These are phyloP conservation scores for Cordyceps cicadae DNA, from an alignment of 2,329 filamentous ascomycete genomes.

Conservation along the genomic window DNA sequence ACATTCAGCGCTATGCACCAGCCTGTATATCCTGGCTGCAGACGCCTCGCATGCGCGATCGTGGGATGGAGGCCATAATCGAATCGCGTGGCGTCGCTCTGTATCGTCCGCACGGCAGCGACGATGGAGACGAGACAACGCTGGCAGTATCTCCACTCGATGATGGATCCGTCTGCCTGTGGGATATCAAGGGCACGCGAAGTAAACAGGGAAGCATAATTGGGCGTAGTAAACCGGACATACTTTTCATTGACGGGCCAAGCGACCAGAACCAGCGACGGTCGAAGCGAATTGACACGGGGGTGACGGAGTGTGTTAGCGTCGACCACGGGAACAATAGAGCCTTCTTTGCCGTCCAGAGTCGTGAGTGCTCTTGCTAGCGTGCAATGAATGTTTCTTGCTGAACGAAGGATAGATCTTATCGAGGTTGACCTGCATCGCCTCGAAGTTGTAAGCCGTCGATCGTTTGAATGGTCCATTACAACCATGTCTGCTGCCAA, in stretches of 20 bases:
- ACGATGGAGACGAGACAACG: slow-evolving; percentile 34
- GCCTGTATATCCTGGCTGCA: slow-evolving; percentile 72
- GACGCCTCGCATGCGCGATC: slow-evolving; percentile 41
- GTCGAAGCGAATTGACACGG: slow-evolving; percentile 61
- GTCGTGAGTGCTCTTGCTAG: slow-evolving; percentile 39
- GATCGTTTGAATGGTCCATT: slow-evolving; percentile 73
- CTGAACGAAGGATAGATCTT: slow-evolving; percentile 37
- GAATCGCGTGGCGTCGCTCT: slow-evolving; percentile 70
- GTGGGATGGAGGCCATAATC: slow-evolving; percentile 36
- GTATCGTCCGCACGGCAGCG: slow-evolving; percentile 45
- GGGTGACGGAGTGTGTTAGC: slow-evolving; percentile 73
- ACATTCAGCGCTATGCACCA: slow-evolving; percentile 70
- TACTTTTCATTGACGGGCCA: slow-evolving; percentile 53
- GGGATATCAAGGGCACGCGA: slow-evolving; percentile 60
- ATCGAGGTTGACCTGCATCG: slow-evolving; percentile 76
- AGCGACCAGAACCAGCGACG: slow-evolving; percentile 36
- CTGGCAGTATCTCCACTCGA: slow-evolving; percentile 71
- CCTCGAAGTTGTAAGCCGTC: slow-evolving; percentile 58
- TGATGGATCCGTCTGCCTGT: slow-evolving; percentile 79
- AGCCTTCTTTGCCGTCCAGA: slow-evolving; percentile 75
- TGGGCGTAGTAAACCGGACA: slow-evolving; percentile 55
- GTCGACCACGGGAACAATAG: slow-evolving; percentile 59
- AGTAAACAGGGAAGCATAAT: slow-evolving; percentile 53
- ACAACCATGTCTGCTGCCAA: slow-evolving; percentile 68
- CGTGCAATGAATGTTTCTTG: not conserved